Evolutionary conservation across 768 basidiomycete species (phyloP).

Genomic region (Rhodotorula toruloides): DNA sequence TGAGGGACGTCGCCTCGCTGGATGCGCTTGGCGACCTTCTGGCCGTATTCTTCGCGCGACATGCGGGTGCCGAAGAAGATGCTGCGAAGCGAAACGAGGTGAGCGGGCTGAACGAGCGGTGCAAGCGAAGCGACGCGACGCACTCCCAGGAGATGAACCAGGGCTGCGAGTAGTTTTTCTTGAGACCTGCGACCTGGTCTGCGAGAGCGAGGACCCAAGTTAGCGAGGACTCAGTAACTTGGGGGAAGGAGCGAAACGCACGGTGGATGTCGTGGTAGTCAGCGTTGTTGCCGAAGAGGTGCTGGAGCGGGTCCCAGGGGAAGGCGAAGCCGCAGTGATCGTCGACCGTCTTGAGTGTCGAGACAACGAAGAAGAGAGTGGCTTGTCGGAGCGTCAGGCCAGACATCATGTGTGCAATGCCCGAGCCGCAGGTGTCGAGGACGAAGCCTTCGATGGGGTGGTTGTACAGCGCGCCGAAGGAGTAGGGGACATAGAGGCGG

Average conservation of each 20-base stretch:
- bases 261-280: conserved; percentile 97
- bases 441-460: conserved; percentile 92
- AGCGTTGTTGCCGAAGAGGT: conserved; percentile 79
- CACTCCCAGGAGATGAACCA: conserved; percentile 93
- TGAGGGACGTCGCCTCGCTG: conserved; percentile 2
- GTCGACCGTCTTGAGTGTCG: conserved; percentile 62
- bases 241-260: conserved; percentile 3
- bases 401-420: conserved; percentile 64
- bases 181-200: conserved; percentile 65
- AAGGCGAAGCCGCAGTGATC: conserved; percentile 49
- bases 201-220: background rate
- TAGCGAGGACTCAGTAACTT: too few species aligned
- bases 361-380: conserved; percentile 71
- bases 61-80: conserved; percentile 68
- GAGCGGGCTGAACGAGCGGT: background rate
- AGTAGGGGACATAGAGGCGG: conserved; percentile 91
- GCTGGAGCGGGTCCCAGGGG: conserved; percentile 86
- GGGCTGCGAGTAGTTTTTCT: conserved; percentile 90
- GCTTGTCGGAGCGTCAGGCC: conserved; percentile 75
- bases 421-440: conserved; percentile 76
- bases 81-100: background rate
- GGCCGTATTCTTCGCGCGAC: conserved; percentile 39
- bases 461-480: conserved; percentile 94
- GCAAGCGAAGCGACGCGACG: background rate
- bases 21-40: conserved; percentile 10